phyloP scores from a whole-genome alignment of 768 basidiomycete genomes.

The Rhizopogon roseolus region DNA sequence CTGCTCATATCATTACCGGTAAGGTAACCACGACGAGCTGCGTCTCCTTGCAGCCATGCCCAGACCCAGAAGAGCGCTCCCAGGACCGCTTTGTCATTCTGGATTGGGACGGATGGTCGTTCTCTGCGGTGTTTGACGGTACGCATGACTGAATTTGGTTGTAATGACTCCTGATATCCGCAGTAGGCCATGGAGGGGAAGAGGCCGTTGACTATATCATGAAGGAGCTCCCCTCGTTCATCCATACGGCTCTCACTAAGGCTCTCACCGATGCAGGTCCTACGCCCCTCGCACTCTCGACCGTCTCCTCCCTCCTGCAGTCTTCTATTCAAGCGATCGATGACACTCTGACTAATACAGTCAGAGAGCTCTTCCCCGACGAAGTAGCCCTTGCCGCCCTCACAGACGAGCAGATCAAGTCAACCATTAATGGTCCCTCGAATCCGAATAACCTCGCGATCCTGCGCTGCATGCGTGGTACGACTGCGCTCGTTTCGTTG shows the following conservation, averaged over 20 bases:
- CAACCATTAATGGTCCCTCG: slow-evolving; percentile 34
- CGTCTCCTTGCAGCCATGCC: slow-evolving; percentile 45
- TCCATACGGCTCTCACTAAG: slow-evolving; percentile 24
- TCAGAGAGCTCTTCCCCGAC: slow-evolving; percentile 40
- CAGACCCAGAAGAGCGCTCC: slow-evolving; percentile 31
- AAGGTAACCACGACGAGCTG: slow-evolving; percentile 28
- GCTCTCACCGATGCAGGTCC: slow-evolving; percentile 7
- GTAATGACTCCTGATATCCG: slow-evolving; percentile 1
- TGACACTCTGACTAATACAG: slow-evolving; percentile 27
- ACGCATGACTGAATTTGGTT: slow-evolving; percentile 4
- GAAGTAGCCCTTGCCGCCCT: slow-evolving; percentile 23
- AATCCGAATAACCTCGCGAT: slow-evolving; percentile 30
- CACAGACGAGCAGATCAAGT: slow-evolving; percentile 34
- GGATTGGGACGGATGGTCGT: slow-evolving; percentile 39
- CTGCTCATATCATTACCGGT: slow-evolving; percentile 19
- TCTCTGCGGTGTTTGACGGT: slow-evolving; percentile 48
- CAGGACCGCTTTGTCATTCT: slow-evolving; percentile 44
- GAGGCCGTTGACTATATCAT: slow-evolving; percentile 40
- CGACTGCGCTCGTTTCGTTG: slow-evolving; percentile 45
- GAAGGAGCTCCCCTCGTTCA: slow-evolving; percentile 25
- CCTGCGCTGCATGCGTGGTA: slow-evolving; percentile 45
- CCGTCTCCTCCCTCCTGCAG: slow-evolving; percentile 29
- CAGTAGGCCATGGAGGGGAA: slow-evolving; percentile 40
- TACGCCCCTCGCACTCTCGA: slow-evolving; percentile 1
- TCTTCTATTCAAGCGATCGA: slow-evolving; percentile 36